Base-by-base conservation (phyloP, 73 alveolate species). In the Paraurostyla sp. region DNA sequence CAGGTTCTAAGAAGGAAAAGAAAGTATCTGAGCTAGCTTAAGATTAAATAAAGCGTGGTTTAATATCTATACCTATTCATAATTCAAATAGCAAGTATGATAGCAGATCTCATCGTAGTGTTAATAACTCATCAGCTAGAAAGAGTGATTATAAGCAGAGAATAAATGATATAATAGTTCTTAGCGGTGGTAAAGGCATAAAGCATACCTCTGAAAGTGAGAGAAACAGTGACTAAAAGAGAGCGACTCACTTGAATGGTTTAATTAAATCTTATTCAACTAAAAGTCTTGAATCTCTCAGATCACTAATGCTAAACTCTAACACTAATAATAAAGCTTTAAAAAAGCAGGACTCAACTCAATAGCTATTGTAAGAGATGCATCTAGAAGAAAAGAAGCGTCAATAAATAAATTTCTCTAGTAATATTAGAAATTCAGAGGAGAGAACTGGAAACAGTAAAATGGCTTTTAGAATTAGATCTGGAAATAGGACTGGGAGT, bases 391-490 rank as follows among this genome's bases (percentile, higher is more conserved):
- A 73, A 2, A 73, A 43, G 36, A 16, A 73, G 27, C 6, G 40
- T 16, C 20, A 27, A 48, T 73, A 33, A 73, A 46, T 49, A 32
- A 22, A 27, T 11, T 16, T 32, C 29, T 4, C n/a, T 32, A 6
- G 48, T 6, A n/a, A 48, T 18, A n/a, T 4, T 22, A 7, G 11
- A 27, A 73, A 9, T 45, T 48, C 45, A 45, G 25, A 13, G 6
- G 16, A 7, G 65, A 15, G 45, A 45, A 30, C 32, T 6, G 29
- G 52, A 15, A 73, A 43, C 41, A 16, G 71, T 23, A 73, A 45
- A 27, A 71, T 73, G 25, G 86, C 86, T 25, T 73, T 48, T 73
- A 73, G 86, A 48, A 73, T 73, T 32, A 73, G 86, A 48, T 73
- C 65, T 3, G 65, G 71, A 42, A 49, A 25, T 29, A 40, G 86